Percentiles rank a stretch among this genome's conserved stretches.
Evolutionary conservation across 2,329 filamentous ascomycete genomes (phyloP).

Genomic region (Arthrobotrys musiformis): DNA sequence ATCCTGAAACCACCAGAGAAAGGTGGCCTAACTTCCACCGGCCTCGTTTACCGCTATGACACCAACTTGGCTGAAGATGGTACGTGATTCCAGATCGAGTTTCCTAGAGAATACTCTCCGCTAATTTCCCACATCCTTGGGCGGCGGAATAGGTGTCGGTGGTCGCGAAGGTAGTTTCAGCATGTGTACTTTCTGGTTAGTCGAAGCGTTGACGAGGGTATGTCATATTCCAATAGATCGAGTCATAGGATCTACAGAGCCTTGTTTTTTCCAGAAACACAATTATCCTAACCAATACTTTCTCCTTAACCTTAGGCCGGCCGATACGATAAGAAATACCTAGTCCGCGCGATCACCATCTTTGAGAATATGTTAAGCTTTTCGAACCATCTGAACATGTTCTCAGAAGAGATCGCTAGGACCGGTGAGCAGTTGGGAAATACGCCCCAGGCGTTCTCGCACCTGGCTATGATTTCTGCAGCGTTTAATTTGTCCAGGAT

Average conservation of each 20-base stretch:
- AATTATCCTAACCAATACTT: neutral
- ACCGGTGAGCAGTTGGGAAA: conserved; percentile 82
- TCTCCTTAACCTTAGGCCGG: conserved; percentile 33
- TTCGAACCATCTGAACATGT: conserved; percentile 80
- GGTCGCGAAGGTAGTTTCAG: conserved; percentile 80
- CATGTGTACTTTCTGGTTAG: conserved; percentile 86
- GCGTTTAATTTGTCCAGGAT: conserved; percentile 77
- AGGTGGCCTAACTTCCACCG: conserved; percentile 78
- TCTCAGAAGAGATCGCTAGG: conserved; percentile 80
- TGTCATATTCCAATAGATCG: neutral
- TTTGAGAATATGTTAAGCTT: conserved; percentile 83
- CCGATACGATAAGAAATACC: conserved; percentile 72
- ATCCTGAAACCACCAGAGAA: conserved; percentile 79
- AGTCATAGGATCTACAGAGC: neutral
- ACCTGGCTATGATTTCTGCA: conserved; percentile 78
- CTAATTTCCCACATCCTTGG: conserved; percentile 47
- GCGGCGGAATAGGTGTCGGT: conserved; percentile 70
- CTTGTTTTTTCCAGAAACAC: neutral
- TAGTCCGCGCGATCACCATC: conserved; percentile 72
- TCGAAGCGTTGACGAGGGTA: conserved; percentile 79
- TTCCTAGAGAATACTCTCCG: conserved; percentile 25
- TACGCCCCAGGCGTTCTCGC: conserved; percentile 81
- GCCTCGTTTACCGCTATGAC: conserved; percentile 80
- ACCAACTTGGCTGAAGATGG: conserved; percentile 76
- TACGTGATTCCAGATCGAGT: conserved; percentile 61